A percentile compares a stretch with the other conserved stretches of the same genome.
Evolutionary conservation across 2,329 filamentous ascomycete genomes (phyloP).

Genomic region (Fusarium pseudocircinatum): DNA sequence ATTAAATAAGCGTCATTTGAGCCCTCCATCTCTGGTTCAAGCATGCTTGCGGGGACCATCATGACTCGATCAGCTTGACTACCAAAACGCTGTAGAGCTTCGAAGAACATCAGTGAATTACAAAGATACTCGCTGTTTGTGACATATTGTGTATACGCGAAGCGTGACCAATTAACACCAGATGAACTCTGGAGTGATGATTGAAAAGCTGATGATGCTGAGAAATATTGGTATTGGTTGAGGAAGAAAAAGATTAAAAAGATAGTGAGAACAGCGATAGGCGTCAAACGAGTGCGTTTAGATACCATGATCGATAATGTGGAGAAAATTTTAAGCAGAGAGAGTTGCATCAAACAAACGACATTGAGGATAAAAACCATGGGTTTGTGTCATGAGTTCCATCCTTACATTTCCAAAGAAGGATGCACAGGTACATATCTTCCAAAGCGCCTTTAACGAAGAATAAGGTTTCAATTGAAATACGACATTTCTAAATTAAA

Average conservation of each 20-base stretch:
- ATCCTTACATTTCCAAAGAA: not conserved
- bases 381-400: rapidly evolving
- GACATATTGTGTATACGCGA: constrained; percentile 60
- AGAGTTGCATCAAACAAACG: not conserved
- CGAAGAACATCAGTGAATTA: constrained; percentile 62
- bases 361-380: not conserved
- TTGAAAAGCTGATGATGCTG: not conserved
- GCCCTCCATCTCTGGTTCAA: constrained; percentile 40
- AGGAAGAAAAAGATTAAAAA: not conserved
- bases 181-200: rapidly evolving
- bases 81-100: constrained; percentile 51
- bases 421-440: not conserved
- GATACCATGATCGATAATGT: not conserved
- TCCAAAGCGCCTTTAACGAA: not conserved
- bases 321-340: too few relatives aligned
- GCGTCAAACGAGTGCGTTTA: not conserved
- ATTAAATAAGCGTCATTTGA: constrained; percentile 48
- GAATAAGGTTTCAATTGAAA: not conserved
- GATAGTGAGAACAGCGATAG: not conserved
- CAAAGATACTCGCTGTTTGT: constrained; percentile 58
- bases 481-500: not conserved
- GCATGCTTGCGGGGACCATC: constrained; percentile 55
- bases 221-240: not conserved
- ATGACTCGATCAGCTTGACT: constrained; percentile 57
- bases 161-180: constrained; percentile 37